These are phyloP conservation scores for Huntiella abstrusa DNA, from an alignment of 2,329 filamentous ascomycete species.

Conservation along the genomic window DNA sequence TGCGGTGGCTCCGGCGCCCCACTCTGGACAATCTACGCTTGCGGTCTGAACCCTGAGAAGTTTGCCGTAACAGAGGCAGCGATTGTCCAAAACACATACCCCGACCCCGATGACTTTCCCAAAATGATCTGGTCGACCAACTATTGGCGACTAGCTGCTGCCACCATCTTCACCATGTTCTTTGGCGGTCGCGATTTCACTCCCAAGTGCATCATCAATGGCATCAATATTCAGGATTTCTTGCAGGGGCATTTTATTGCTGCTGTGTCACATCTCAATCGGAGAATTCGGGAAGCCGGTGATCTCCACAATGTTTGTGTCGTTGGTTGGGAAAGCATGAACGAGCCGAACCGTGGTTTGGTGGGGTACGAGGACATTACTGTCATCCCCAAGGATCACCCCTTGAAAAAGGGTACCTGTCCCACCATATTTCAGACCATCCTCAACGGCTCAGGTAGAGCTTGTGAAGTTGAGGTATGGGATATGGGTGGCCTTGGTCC, in stretches of 20 bases:
- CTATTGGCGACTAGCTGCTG: conserved; percentile 69
- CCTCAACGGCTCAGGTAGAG: conserved; percentile 72
- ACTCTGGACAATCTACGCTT: conserved; percentile 94
- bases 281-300: conserved; percentile 72
- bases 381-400: conserved; percentile 67
- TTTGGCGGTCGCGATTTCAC: conserved; percentile 83
- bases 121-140: conserved; percentile 99
- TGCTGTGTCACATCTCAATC: conserved; percentile 64
- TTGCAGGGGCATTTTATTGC: conserved; percentile 70
- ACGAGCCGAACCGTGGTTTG: conserved; percentile 82
- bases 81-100: conserved; percentile 85
- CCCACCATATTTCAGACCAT: conserved; percentile 92
- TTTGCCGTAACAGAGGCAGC: conserved; percentile 81
- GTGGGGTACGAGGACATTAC: conserved; percentile 69
- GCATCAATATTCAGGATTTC: conserved; percentile 91
- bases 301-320: conserved; percentile 74
- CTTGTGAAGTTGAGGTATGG: conserved; percentile 80
- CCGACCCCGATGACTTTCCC: conserved; percentile 66
- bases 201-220: conserved; percentile 87
- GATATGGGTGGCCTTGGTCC: conserved; percentile 87
- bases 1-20: conserved; percentile 89
- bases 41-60: conserved; percentile 68
- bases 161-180: conserved; percentile 87
- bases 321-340: conserved; percentile 90
- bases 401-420: conserved; percentile 77